phyloP scores from a whole-genome alignment of 2,329 filamentous ascomycete species.

The Ceratocystiopsis sp. region DNA sequence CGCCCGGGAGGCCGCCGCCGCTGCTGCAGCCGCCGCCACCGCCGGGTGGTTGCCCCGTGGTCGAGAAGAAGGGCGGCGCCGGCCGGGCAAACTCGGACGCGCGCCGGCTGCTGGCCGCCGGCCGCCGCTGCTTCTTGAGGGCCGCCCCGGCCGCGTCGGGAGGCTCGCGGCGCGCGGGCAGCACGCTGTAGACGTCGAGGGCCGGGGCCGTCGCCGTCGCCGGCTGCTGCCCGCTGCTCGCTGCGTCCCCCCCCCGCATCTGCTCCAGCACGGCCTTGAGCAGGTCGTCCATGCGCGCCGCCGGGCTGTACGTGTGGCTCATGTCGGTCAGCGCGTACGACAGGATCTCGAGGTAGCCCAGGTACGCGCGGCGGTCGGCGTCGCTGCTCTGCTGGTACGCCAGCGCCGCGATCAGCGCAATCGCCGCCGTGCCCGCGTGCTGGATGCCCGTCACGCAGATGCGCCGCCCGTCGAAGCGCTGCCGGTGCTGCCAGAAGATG shows the following conservation, averaged over 20 bases:
- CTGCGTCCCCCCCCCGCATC: constrained; percentile 17
- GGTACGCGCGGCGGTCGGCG: constrained; percentile 20
- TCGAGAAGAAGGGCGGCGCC: constrained; percentile 14
- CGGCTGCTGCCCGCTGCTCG: not conserved
- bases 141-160: constrained; percentile 10
- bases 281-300: constrained; percentile 35
- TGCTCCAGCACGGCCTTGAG: constrained; percentile 34
- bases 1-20: not conserved
- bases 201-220: constrained; percentile 2
- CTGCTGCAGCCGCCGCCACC: not conserved
- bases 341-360: constrained; percentile 34
- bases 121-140: constrained; percentile 16
- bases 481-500: constrained; percentile 37
- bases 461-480: constrained; percentile 31
- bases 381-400: constrained; percentile 18
- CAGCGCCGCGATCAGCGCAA: constrained; percentile 33
- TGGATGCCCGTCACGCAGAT: constrained; percentile 33
- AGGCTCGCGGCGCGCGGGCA: constrained; percentile 17
- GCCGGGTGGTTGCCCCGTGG: not conserved
- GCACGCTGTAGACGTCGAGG: constrained; percentile 10
- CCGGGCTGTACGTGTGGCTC: constrained; percentile 33
- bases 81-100: constrained; percentile 17
- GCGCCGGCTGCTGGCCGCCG: constrained; percentile 12
- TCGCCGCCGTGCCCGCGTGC: constrained; percentile 36
- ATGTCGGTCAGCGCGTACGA: constrained; percentile 34